Base-by-base conservation (phyloP, 768 basidiomycete genomes). In the Auricularia sp. region DNA sequence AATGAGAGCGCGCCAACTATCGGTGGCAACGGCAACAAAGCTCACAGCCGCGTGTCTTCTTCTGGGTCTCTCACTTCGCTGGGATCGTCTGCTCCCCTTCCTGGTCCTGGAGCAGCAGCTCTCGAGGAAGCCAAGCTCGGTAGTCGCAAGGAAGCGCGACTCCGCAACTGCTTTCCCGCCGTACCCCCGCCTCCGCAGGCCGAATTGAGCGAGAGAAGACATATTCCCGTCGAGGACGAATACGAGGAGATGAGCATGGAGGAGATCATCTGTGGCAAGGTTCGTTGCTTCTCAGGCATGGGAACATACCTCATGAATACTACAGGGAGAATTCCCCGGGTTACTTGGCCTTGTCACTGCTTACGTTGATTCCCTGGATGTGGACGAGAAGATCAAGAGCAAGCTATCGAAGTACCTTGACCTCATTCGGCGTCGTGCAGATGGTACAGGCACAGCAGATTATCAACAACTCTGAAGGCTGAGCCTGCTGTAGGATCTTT, bases 221-320 rank as follows among this genome's bases (percentile, higher is more conserved):
- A 71, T 59, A 75, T 75, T 10, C 80, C 83, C 0, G 78, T 94
- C 5, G 84, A 88, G 44, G 85, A 92, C 6, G 94, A 98, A 74
- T 95, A 92, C 67, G 92, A 87, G 70, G 92, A 96, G 73, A 94
- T 96, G 88, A 84, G 89, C 0, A 82, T 98, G 74, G 79, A 92
- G 66, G 93, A 98, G 76, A 91, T 98, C 62, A 88, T 99, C 75
- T 92, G 90, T 69, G 97, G 97, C n/a, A 90, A 91, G 83, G 90
- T 88, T 66, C 62, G 77, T 33, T 37, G 8, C 21, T 51, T 18
- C 18, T 3, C 47, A 13, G 14, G 16, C 21, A 51, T 21, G 14
- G 18, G 11, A 37, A 5, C 45, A 16, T 34, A 37, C 14, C 37
- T 62, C 37, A 61, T 47, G 16, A 1, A 64, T 61, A 14, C 2